Conservation (phyloP, 148 eudicot genomes). For the Limonium bicolor region DNA sequence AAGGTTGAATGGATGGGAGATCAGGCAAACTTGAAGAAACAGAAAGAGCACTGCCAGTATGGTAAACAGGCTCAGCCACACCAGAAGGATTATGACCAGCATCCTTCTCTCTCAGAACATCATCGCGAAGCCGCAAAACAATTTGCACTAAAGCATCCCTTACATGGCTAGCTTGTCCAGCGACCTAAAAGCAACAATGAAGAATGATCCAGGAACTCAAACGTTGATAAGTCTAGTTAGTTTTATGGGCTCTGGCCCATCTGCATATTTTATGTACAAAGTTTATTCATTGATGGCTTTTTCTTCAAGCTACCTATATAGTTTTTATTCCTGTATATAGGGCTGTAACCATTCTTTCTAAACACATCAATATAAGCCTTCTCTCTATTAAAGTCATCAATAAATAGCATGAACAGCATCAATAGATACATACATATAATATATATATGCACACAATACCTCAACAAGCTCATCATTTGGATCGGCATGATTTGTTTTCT, state of each 20-base stretch:
- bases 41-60: conserved; percentile 41
- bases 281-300: no score
- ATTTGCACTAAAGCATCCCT: conserved; percentile 91
- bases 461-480: conserved; percentile 57
- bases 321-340: no score
- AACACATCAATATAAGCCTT: no score
- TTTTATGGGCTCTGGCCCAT: conserved; percentile 56
- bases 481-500: conserved; percentile 54
- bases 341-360: no score
- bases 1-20: conserved; percentile 24
- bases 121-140: conserved; percentile 79
- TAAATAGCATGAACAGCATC: not conserved
- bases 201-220: not conserved
- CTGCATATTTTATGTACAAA: no score
- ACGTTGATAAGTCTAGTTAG: no score
- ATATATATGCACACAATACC: conserved; percentile 29
- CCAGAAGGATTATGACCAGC: conserved; percentile 26
- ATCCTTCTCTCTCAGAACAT: conserved; percentile 51
- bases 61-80: conserved; percentile 37
- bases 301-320: no score
- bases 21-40: conserved; percentile 35
- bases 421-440: no score
- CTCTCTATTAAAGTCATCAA: no score
- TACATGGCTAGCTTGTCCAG: conserved; percentile 57
- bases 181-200: conserved; percentile 25